Evolutionary conservation across 2,329 filamentous ascomycete genomes (phyloP).

Genomic region (Diaporthe caulivora): DNA sequence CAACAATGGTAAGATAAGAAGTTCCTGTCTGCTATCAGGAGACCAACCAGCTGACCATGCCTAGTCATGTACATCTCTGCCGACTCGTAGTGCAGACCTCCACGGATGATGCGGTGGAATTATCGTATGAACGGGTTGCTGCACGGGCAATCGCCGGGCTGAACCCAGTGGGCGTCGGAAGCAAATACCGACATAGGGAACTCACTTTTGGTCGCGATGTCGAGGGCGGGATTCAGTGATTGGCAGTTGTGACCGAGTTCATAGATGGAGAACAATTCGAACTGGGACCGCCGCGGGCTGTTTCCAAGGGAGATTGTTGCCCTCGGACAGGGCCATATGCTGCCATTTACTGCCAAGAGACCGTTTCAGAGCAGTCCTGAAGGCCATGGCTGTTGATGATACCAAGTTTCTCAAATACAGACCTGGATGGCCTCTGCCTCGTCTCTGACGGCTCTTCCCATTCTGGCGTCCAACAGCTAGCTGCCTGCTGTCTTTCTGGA

Average conservation of each 20-base stretch:
- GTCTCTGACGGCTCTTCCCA: neutral
- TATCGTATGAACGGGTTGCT: neutral
- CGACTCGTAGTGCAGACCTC: slow-evolving; percentile 56
- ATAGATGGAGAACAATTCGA: no score
- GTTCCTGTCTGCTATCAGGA: neutral
- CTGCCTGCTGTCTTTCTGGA: neutral
- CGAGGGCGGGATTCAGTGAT: neutral
- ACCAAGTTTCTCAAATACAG: neutral
- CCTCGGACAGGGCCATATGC: no score
- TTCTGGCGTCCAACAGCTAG: neutral
- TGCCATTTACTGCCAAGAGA: neutral
- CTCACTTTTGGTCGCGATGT: neutral
- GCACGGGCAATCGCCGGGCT: no score
- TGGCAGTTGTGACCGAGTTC: neutral
- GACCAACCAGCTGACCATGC: slow-evolving; percentile 25
- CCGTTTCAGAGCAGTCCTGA: neutral
- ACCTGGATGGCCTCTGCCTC: neutral
- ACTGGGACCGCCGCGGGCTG: neutral
- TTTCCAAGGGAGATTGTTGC: neutral
- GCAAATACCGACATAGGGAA: neutral
- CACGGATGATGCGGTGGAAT: neutral
- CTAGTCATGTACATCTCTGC: slow-evolving; percentile 79
- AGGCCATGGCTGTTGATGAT: neutral
- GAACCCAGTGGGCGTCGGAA: neutral
- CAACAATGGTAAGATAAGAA: slow-evolving; percentile 80